Conservation (phyloP, 2,329 filamentous ascomycete genomes). For the Diaporthe amygdali region DNA sequence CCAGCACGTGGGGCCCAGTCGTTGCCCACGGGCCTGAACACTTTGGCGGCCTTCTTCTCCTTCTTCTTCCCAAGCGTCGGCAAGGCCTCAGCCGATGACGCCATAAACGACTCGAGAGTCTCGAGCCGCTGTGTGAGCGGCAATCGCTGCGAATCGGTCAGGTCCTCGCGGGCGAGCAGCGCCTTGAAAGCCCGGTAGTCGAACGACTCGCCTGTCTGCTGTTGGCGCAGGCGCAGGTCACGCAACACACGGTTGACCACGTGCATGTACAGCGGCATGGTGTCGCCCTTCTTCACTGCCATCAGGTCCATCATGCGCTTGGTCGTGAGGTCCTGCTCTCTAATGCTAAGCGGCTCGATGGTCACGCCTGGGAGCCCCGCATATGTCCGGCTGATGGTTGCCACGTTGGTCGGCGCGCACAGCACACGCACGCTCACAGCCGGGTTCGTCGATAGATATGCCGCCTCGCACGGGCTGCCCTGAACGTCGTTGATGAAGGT, state of each 20-base stretch:
- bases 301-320: slow-evolving; percentile 65
- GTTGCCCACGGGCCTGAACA: slow-evolving; percentile 23
- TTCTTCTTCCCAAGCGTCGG: not conserved
- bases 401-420: slow-evolving; percentile 58
- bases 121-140: slow-evolving; percentile 66
- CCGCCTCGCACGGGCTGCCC: slow-evolving; percentile 63
- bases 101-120: slow-evolving; percentile 69
- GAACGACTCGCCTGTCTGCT: slow-evolving; percentile 44
- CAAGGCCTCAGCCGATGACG: slow-evolving; percentile 27
- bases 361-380: slow-evolving; percentile 45
- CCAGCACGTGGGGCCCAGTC: slow-evolving; percentile 29
- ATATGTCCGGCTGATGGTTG: slow-evolving; percentile 48
- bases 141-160: slow-evolving; percentile 54
- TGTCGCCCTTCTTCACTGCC: slow-evolving; percentile 49
- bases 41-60: slow-evolving; percentile 35
- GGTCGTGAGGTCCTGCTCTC: slow-evolving; percentile 51
- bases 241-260: slow-evolving; percentile 61
- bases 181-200: slow-evolving; percentile 54
- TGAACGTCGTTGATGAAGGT: slow-evolving; percentile 53
- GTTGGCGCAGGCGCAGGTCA: slow-evolving; percentile 56
- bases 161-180: slow-evolving; percentile 38
- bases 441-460: slow-evolving; percentile 52
- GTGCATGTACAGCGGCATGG: slow-evolving; percentile 62
- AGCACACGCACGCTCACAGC: slow-evolving; percentile 56
- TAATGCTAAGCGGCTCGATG: slow-evolving; percentile 51